Evolutionary conservation across 208 protist species (phyloP).

Genomic region (Leishmania arabica): DNA sequence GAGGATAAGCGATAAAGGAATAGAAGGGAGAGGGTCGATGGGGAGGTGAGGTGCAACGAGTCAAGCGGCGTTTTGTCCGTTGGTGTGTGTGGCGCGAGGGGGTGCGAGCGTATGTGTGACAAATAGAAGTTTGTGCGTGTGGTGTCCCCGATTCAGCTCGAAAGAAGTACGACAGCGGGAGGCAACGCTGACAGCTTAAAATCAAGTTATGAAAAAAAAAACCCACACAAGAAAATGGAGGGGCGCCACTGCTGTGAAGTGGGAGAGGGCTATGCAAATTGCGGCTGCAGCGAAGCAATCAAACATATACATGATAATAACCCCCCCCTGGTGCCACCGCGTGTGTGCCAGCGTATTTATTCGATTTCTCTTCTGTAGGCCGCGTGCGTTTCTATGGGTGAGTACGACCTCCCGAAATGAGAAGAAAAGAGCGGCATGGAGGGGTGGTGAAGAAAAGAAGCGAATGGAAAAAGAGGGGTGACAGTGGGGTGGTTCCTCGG

Average conservation of each 20-base stretch:
- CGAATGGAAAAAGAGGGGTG: no score
- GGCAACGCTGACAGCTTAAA: background rate
- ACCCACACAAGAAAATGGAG: no score
- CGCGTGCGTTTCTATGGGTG: background rate
- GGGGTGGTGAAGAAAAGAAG: background rate
- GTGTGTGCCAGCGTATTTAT: background rate
- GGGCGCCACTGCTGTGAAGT: no score
- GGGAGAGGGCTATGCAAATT: background rate
- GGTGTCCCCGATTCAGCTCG: background rate
- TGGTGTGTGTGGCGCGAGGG: background rate
- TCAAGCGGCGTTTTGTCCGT: background rate
- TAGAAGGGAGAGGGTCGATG: no score
- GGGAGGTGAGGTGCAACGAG: background rate
- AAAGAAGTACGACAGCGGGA: background rate
- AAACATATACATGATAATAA: background rate
- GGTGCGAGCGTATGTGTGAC: background rate
- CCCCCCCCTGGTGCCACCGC: background rate
- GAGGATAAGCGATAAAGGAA: background rate
- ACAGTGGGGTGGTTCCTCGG: background rate
- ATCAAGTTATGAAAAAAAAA: background rate
- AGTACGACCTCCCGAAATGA: background rate
- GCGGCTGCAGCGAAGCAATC: background rate
- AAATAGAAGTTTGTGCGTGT: background rate
- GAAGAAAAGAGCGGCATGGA: background rate
- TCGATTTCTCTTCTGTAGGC: background rate